Evolutionary conservation across 306 rosid species (phyloP).

Genomic region (Coriaria nepalensis): DNA sequence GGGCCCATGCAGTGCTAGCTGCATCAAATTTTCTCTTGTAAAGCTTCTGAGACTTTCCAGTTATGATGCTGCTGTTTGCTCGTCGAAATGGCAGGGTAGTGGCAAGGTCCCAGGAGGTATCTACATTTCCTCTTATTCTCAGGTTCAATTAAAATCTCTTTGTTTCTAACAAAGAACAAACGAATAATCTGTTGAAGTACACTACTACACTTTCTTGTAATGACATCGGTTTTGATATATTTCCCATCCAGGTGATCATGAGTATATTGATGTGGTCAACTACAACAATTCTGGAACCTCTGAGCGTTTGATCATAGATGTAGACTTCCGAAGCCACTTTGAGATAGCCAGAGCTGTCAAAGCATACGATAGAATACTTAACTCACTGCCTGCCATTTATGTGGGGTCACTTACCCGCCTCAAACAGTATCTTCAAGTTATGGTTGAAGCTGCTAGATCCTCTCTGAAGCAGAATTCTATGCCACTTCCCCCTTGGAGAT

Average conservation of each 20-base stretch:
- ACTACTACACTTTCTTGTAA: slow-evolving; percentile 1
- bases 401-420: slow-evolving; percentile 69
- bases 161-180: too few species aligned
- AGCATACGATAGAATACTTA: slow-evolving; percentile 63
- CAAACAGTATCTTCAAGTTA: slow-evolving; percentile 59
- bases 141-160: too few species aligned
- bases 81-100: slow-evolving; percentile 76
- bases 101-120: slow-evolving; percentile 98
- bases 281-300: slow-evolving; percentile 31
- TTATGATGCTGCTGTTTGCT: slow-evolving; percentile 79
- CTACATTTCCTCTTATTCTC: neutral
- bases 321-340: slow-evolving; percentile 91
- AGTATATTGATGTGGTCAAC: slow-evolving; percentile 69
- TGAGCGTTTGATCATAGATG: slow-evolving; percentile 70
- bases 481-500: slow-evolving; percentile 98
- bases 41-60: slow-evolving; percentile 70
- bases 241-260: slow-evolving; percentile 66
- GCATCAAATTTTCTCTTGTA: slow-evolving; percentile 69
- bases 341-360: slow-evolving; percentile 97
- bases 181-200: too few species aligned
- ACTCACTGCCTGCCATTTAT: slow-evolving; percentile 65
- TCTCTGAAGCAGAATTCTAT: slow-evolving; percentile 90
- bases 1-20: slow-evolving; percentile 69
- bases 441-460: slow-evolving; percentile 79
- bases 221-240: neutral